Conservation (phyloP, 495 filamentous ascomycete genomes). For the Aspergillus mulundensis region DNA sequence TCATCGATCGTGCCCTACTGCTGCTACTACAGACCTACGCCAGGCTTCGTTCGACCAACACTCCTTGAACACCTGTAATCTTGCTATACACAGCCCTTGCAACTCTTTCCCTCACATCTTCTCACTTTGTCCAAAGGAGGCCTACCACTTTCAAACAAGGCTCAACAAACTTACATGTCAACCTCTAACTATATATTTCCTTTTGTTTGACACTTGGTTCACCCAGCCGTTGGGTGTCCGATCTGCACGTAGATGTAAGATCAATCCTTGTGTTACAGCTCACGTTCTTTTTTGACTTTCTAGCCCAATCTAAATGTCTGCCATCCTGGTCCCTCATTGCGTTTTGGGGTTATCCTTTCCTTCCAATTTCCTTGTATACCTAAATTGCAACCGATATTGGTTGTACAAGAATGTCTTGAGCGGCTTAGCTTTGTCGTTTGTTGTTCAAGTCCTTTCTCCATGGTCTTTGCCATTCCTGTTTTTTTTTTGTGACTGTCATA, state of each 20-base stretch:
- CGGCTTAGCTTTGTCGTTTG: conserved; percentile 17
- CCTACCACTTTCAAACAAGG: background rate
- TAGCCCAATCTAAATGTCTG: conserved; percentile 19
- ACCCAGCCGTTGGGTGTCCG: background rate
- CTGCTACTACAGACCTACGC: conserved; percentile 11
- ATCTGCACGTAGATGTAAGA: too few species aligned
- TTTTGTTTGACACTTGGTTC: conserved; percentile 15
- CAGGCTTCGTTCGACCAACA: conserved; percentile 7
- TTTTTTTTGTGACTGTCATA: conserved; percentile 6
- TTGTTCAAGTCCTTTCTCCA: conserved; percentile 3
- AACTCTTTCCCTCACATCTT: background rate
- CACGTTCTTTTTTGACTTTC: conserved; percentile 5
- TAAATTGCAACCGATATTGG: conserved; percentile 17
- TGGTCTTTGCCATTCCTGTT: background rate
- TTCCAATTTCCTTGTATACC: conserved; percentile 17
- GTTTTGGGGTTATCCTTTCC: conserved; percentile 5
- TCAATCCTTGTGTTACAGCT: conserved; percentile 1
- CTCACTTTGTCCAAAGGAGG: background rate
- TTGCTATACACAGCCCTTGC: background rate
- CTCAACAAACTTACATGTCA: conserved; percentile 6
- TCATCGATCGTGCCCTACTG: conserved; percentile 22
- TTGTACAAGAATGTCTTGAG: conserved; percentile 16
- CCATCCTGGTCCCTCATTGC: conserved; percentile 11
- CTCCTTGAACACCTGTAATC: background rate
- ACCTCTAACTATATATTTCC: conserved; percentile 12